Evolutionary conservation across 1,284 basidiomycete genomes (phyloP), one percentile per base, ranked within the genome.

Genomic region (Puccinia coronata): DNA sequence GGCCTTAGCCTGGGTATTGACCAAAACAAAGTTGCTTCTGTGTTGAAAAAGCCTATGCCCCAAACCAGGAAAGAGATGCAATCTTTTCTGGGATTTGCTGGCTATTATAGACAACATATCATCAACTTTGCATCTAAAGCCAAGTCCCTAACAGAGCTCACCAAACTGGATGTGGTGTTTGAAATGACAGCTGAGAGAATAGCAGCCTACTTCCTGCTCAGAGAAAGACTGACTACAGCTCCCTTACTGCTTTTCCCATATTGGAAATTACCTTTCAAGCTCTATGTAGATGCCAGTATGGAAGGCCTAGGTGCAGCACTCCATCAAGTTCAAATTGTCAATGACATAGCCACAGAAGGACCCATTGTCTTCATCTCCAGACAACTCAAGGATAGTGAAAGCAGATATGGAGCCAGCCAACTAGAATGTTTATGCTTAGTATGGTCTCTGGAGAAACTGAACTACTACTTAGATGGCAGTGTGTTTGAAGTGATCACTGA

Each of bases 21-120:
- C 74, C 83, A 84, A 0, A 82, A 73, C 1, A 90, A 90, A 83
- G 81, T 90, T 0, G 43, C 84, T 1, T 84, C 85, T 0, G 85
- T 89, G 57, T 34, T 70, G 0, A 78, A 85, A 8, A 89, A 88
- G 88, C 87, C 86, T 0, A 39, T 36, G 0, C 89, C 88, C 0
- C 82, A 63, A 0, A 83, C 77, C 1, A 82, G 87, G 23, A 83
- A 84, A 55, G 83, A 87, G 18, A 69, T 87, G 28, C 86, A 87
- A 80, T 82, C 80, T 4, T 88, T 87, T 84, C 83, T 88, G 18
- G 87, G 87, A 39, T 86, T 88, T 53, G 84, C 84, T 34, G 88
- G 88, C 82, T 89, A 87, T 83, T 88, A 87, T 80, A 57, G 73
- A 53, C 43, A 51, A 36, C 34, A 73, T n/a, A 49, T 73, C 34